A percentile compares a stretch with the other conserved stretches of the same genome.
These are phyloP conservation scores for Cryptococcus wingfieldii DNA, from an alignment of 1,284 basidiomycete species.

Conservation along the genomic window DNA sequence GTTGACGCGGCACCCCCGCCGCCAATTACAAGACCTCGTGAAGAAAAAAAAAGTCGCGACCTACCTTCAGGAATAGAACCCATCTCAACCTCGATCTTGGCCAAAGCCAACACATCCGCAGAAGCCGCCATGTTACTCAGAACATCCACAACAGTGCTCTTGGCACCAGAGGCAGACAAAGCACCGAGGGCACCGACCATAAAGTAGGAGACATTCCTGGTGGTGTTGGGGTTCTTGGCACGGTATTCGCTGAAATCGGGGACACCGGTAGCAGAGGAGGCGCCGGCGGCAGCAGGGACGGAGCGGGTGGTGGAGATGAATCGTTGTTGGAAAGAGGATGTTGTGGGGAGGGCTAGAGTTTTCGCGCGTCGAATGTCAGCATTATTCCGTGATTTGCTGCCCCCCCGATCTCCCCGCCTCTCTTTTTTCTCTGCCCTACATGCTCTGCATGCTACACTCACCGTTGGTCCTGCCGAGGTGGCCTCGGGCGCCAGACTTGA, in stretches of 20 bases:
- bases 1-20: slow-evolving; percentile 3
- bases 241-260: slow-evolving; percentile 87
- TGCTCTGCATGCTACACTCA: slow-evolving; percentile 49
- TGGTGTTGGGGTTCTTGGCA: slow-evolving; percentile 61
- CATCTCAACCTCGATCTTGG: slow-evolving; percentile 96
- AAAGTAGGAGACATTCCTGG: slow-evolving; percentile 90
- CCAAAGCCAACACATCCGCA: slow-evolving; percentile 94
- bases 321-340: slow-evolving; percentile 57
- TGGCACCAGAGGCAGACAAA: slow-evolving; percentile 88
- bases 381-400: not conserved
- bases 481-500: slow-evolving; percentile 39
- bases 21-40: too few species aligned
- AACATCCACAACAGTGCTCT: slow-evolving; percentile 91
- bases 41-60: slow-evolving; percentile 38
- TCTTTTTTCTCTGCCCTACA: not conserved
- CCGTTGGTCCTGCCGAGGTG: slow-evolving; percentile 63
- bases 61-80: slow-evolving; percentile 91
- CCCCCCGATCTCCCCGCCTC: not conserved
- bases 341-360: slow-evolving; percentile 50
- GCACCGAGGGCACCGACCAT: slow-evolving; percentile 96
- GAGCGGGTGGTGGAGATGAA: slow-evolving; percentile 55
- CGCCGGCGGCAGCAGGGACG: slow-evolving; percentile 40
- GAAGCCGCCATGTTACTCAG: slow-evolving; percentile 94
- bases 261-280: slow-evolving; percentile 57
- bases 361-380: not conserved